Conservation (phyloP, 768 basidiomycete species). For the Calocybe gangraenosa region DNA sequence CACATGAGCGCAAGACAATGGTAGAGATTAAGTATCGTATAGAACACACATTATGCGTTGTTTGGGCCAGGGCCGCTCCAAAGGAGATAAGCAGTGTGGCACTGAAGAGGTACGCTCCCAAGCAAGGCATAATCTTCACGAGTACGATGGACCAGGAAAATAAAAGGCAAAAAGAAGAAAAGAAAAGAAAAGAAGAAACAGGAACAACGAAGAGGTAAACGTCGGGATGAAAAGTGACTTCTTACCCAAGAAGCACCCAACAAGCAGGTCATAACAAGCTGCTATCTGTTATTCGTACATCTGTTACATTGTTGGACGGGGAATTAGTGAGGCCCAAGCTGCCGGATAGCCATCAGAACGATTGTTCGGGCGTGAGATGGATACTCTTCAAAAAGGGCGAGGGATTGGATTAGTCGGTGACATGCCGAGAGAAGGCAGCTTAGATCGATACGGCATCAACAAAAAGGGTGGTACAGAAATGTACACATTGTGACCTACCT, state of each 20-base stretch:
- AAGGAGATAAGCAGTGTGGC: neutral
- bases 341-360: conserved; percentile 2
- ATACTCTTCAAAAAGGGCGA: no score
- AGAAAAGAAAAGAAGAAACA: neutral
- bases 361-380: conserved; percentile 2
- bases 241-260: neutral
- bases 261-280: conserved; percentile 8
- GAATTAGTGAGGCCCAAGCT: neutral
- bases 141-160: neutral
- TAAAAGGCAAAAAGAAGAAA: neutral
- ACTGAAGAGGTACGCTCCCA: neutral
- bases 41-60: conserved; percentile 11
- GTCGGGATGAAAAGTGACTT: neutral
- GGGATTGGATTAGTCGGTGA: neutral
- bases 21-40: neutral
- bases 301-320: no score
- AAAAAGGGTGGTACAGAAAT: no score
- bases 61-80: conserved; percentile 6
- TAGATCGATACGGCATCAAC: neutral
- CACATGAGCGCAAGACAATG: neutral
- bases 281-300: neutral
- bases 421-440: neutral
- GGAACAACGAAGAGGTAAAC: conserved; percentile 4
- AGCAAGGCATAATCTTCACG: conserved; percentile 1
- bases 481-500: neutral